phyloP scores from a whole-genome alignment of 306 rosid species.

The Herpetospermum pedunculosum region DNA sequence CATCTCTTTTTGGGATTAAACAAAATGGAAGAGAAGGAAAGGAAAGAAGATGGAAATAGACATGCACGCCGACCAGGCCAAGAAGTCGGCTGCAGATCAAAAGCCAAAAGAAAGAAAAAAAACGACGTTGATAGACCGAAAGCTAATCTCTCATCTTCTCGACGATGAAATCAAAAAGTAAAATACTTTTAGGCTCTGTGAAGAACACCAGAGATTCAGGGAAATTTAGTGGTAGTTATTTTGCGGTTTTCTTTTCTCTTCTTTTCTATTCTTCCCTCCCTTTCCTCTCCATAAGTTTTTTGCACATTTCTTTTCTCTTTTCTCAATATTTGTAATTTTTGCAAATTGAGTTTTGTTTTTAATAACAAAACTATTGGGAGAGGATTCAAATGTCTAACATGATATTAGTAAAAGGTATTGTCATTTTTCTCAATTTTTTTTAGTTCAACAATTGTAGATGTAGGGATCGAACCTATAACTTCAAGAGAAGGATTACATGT shows the following conservation, averaged over 20 bases:
- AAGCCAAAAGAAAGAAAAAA: not conserved
- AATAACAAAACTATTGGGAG: too few species aligned
- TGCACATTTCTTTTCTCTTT: not conserved
- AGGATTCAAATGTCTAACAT: too few species aligned
- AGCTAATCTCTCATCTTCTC: slow-evolving; percentile 7
- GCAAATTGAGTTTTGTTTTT: not conserved
- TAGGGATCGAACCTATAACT: too few species aligned
- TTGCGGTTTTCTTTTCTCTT: not conserved
- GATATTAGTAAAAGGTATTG: too few species aligned
- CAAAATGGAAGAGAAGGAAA: slow-evolving; percentile 7
- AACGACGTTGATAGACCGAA: slow-evolving; percentile 16
- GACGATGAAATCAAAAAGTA: too few species aligned
- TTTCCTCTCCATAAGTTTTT: not conserved
- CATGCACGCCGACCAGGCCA: slow-evolving; percentile 34
- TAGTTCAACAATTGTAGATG: too few species aligned
- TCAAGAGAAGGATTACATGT: too few species aligned
- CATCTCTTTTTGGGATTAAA: not conserved
- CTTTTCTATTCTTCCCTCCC: not conserved
- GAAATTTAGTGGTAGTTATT: slow-evolving; percentile 6
- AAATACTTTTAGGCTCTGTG: not conserved
- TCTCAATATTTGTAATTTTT: not conserved
- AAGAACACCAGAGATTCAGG: slow-evolving; percentile 23
- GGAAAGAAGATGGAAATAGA: slow-evolving; percentile 16
- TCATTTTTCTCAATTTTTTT: too few species aligned
- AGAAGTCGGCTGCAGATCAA: slow-evolving; percentile 32